Evolutionary conservation across 257 asterid species (phyloP).

Genomic region (Solanum appendiculatum): DNA sequence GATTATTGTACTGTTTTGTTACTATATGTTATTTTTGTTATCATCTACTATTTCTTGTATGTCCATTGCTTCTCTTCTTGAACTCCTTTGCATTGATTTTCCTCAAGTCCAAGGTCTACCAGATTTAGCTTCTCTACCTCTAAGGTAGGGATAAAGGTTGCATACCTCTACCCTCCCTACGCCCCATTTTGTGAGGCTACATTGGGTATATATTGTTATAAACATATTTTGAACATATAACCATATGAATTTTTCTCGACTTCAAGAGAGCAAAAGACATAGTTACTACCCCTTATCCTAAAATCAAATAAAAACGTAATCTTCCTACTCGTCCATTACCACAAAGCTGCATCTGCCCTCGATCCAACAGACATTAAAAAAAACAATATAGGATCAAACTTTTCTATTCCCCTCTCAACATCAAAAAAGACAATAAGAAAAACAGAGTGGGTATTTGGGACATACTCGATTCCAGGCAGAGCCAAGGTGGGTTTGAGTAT

Average conservation of each 20-base stretch:
- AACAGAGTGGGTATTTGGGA: not conserved
- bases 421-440: not conserved
- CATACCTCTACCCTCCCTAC: not conserved
- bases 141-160: too few species aligned
- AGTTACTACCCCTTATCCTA: not conserved
- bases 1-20: too few species aligned
- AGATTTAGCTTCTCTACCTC: not conserved
- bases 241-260: not conserved
- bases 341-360: not conserved
- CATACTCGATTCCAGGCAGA: constrained; percentile 62
- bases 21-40: too few species aligned
- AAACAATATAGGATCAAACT: not conserved
- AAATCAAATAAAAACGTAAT: not conserved
- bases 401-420: not conserved
- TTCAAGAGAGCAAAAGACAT: not conserved
- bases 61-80: not conserved
- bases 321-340: not conserved
- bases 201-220: not conserved
- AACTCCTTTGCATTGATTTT: not conserved
- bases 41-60: too few species aligned
- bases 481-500: constrained; percentile 38
- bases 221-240: not conserved
- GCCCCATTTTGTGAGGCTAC: not conserved
- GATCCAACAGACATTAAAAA: not conserved
- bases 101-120: not conserved